Percentiles rank a stretch among this genome's conserved stretches.
phyloP scores from a whole-genome alignment of 805 yeast genomes.

The Kregervanrija delftensis region DNA sequence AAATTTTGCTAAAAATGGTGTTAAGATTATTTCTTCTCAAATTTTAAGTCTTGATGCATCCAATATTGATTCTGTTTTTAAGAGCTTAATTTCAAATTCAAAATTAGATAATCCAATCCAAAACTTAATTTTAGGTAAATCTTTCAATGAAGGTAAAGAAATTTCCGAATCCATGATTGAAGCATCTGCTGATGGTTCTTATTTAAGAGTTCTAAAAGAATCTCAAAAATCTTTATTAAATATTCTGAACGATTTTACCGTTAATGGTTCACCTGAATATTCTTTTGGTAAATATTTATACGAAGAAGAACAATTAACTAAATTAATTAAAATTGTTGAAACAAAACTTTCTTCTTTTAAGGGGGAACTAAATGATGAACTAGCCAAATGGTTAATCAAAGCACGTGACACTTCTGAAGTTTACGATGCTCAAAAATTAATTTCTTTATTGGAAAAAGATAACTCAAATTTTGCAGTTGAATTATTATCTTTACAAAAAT shows the following conservation, averaged over 20 bases:
- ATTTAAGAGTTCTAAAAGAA: conserved; percentile 67
- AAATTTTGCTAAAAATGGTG: conserved; percentile 36
- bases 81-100: conserved; percentile 46
- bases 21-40: conserved; percentile 53
- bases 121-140: conserved; percentile 52
- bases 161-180: conserved; percentile 29
- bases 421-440: conserved; percentile 20
- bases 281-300: conserved; percentile 76
- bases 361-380: conserved; percentile 45
- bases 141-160: conserved; percentile 20
- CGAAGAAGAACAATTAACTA: conserved; percentile 42
- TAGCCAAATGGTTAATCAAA: conserved; percentile 66
- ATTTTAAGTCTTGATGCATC: conserved; percentile 34
- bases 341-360: conserved; percentile 38
- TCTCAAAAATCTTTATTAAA: conserved; percentile 37
- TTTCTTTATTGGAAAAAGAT: conserved; percentile 25
- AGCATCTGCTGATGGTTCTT: conserved; percentile 68
- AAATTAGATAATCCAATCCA: conserved; percentile 50
- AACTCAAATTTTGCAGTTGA: conserved; percentile 30
- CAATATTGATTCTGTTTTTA: conserved; percentile 37
- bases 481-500: conserved; percentile 40
- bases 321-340: conserved; percentile 37
- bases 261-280: conserved; percentile 72
- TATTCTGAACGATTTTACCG: conserved; percentile 47
- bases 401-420: conserved; percentile 32